A percentile compares a stretch with the other conserved stretches of the same genome.
Conservation (phyloP, 208 protist species). For the Naegleria gruberi region DNA sequence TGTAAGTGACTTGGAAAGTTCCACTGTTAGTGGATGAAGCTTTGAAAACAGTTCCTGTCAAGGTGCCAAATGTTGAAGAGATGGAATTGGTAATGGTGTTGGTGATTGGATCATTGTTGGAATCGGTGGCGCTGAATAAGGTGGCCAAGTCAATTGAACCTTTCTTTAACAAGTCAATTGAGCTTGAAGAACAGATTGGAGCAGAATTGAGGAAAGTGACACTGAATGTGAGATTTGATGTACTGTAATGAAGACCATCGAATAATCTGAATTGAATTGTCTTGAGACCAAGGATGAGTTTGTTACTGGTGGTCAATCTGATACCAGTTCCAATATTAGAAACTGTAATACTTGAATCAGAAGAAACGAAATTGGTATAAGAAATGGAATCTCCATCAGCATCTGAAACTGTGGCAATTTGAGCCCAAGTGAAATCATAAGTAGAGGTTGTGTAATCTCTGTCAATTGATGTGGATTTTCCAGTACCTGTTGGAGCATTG, state of each 20-base stretch:
- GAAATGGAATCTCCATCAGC: background rate
- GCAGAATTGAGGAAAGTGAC: background rate
- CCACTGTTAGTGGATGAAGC: background rate
- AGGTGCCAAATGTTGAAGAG: background rate
- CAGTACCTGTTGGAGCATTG: background rate
- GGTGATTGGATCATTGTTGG: background rate
- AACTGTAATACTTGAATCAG: background rate
- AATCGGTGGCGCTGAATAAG: background rate
- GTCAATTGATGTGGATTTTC: background rate
- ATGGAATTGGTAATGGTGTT: background rate
- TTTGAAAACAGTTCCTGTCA: background rate
- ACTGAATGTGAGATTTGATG: background rate
- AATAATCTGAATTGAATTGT: background rate
- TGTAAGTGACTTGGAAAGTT: background rate
- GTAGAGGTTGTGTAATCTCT: background rate
- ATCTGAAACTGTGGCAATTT: background rate
- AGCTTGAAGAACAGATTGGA: background rate
- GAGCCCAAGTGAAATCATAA: background rate
- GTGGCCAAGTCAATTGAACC: too few species aligned
- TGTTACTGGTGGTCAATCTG: background rate
- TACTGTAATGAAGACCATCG: background rate
- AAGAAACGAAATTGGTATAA: background rate
- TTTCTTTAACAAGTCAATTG: background rate
- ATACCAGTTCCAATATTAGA: background rate
- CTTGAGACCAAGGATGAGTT: background rate